These are phyloP conservation scores for Trichophyton verrucosum DNA, from an alignment of 2,329 filamentous ascomycete species.

Conservation along the genomic window DNA sequence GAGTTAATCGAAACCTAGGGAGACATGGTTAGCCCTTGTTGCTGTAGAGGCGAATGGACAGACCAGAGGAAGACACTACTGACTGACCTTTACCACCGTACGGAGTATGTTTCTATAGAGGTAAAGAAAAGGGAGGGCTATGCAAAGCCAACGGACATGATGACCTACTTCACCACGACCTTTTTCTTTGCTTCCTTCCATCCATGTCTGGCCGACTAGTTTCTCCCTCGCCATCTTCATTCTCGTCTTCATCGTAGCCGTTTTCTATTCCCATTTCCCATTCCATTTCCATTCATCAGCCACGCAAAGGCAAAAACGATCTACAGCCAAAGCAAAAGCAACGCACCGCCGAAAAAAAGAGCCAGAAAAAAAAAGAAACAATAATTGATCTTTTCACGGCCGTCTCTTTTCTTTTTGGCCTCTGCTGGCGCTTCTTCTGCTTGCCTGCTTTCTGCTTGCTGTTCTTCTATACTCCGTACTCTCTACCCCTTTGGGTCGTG, in stretches of 20 bases:
- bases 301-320: slow-evolving; percentile 1
- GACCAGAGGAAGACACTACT: background rate
- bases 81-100: background rate
- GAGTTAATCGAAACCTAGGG: slow-evolving; percentile 4
- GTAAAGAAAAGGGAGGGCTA: too few relatives aligned
- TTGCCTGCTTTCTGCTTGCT: background rate
- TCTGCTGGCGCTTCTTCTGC: background rate
- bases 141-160: too few relatives aligned
- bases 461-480: background rate
- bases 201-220: too few relatives aligned
- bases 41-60: background rate
- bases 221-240: background rate
- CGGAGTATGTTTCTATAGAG: background rate
- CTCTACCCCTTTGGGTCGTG: background rate
- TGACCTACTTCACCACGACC: background rate
- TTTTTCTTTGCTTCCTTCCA: background rate
- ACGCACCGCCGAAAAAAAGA: background rate
- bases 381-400: background rate
- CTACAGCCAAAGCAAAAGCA: background rate
- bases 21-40: slow-evolving; percentile 1
- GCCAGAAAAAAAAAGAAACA: background rate
- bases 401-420: background rate
- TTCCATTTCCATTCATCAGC: background rate
- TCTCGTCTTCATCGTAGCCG: background rate
- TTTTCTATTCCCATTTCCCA: background rate